Base-by-base conservation (phyloP, 148 eudicot species). In the Camellia lanceoleosa region DNA sequence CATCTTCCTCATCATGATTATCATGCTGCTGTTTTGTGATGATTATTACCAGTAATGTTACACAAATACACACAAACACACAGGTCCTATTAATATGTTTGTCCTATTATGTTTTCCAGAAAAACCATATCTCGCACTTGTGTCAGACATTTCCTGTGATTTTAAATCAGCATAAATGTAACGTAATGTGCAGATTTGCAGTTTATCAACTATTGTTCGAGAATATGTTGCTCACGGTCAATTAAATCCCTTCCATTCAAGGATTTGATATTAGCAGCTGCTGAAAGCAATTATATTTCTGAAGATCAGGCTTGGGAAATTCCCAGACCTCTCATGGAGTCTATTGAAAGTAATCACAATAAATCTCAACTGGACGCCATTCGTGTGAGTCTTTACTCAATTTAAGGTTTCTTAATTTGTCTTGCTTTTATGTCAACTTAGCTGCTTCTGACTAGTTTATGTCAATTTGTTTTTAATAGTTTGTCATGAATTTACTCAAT, bases 171-270 rank as follows among this genome's bases (percentile, higher is more conserved):
- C 47, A 75, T 75, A 44, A 55, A 19, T 59, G 79, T 4, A 62
- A 13, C 68, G n/a, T 66, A 9, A 23, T 80, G n/a, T 82, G 71
- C 85, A 95, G 99, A 87, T 92, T 71, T 91, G 98, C 92, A 93
- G 98, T 86, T 90, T 96, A 80, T 96, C 99, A 68, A 96, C 99
- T 69, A 96, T 96, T 84, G 85, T 83, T 62, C 92, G 99, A 43
- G 99, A 96, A 82, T 96, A 89, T 84, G 93, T 96, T 76, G 99
- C 92, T 79, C 78, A 84, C 90, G 91, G 71, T 96, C 99, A 78
- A 86, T 96, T 78, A 70, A 82, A 83, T 86, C 84, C 76, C 94
- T 91, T 71, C 95, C 95, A 5, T 96, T 92, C 82, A 92, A 87
- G 80, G 98, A 96, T 85, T 84, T 96, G 80, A 91, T 96, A 83